Evolutionary conservation across 1,284 basidiomycete genomes (phyloP).

Genomic region (Cryptococcus sp.): DNA sequence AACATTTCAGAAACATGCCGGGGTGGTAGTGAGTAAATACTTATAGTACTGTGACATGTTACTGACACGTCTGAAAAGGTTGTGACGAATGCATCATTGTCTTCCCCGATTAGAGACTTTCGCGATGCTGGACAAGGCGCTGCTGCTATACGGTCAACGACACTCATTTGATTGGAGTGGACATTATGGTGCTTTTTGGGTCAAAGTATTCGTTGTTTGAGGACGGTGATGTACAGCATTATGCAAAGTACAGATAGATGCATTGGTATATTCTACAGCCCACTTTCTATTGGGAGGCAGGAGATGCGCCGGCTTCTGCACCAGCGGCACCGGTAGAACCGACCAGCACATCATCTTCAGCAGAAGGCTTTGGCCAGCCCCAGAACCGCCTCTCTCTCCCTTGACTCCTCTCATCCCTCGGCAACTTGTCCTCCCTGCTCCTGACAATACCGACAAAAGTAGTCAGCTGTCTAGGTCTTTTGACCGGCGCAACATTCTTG

Average conservation of each 20-base stretch:
- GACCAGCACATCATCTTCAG: background rate
- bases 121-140: no score
- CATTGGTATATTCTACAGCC: no score
- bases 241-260: slow-evolving; percentile 1
- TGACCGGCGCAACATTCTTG: slow-evolving; percentile 25
- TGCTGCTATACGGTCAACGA: no score
- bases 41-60: no score
- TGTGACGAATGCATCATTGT: no score
- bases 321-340: no score
- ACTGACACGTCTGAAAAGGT: no score
- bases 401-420: slow-evolving; percentile 67
- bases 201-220: background rate
- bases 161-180: no score
- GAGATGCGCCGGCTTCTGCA: no score
- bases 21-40: slow-evolving; percentile 17
- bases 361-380: slow-evolving; percentile 42
- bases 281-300: no score
- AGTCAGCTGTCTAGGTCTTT: slow-evolving; percentile 54
- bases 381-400: slow-evolving; percentile 58
- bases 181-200: no score
- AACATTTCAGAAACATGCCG: slow-evolving; percentile 65
- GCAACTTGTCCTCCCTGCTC: slow-evolving; percentile 74
- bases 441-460: slow-evolving; percentile 81
- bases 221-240: background rate
- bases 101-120: no score